A percentile compares a stretch with the other conserved stretches of the same genome.
These are phyloP conservation scores for Pseudonitzschia multistriata DNA, from an alignment of 108 stramenopile genomes.

Conservation along the genomic window DNA sequence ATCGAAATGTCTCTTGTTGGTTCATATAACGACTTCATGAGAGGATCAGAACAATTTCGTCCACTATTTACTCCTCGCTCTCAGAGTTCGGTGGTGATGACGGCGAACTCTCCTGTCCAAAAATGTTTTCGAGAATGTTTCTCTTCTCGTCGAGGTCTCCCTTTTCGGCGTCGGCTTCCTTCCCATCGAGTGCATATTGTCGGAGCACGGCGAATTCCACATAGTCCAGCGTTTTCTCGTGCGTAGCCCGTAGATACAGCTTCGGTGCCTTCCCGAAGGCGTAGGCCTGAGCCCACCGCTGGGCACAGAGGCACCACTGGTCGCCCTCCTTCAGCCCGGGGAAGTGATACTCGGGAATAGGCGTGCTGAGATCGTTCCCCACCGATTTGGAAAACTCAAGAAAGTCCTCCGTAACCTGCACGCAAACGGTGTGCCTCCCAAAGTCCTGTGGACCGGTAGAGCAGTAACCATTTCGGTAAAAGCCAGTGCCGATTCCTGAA, in stretches of 20 bases:
- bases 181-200: slow-evolving; percentile 60
- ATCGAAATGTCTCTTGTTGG: too few species aligned
- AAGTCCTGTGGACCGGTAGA: slow-evolving; percentile 70
- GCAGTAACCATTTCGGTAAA: slow-evolving; percentile 83
- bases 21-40: too few species aligned
- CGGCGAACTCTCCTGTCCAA: slow-evolving; percentile 6
- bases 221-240: slow-evolving; percentile 79
- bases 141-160: slow-evolving; percentile 57
- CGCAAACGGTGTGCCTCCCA: slow-evolving; percentile 82
- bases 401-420: slow-evolving; percentile 75
- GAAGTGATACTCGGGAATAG: slow-evolving; percentile 69
- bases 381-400: slow-evolving; percentile 63
- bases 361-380: slow-evolving; percentile 80
- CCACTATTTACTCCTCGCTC: background rate
- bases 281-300: slow-evolving; percentile 82
- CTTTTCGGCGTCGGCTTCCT: slow-evolving; percentile 50
- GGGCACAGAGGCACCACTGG: slow-evolving; percentile 86
- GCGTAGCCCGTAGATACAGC: slow-evolving; percentile 66
- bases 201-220: slow-evolving; percentile 51
- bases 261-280: slow-evolving; percentile 64
- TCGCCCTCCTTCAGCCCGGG: slow-evolving; percentile 83
- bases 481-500: slow-evolving; percentile 78
- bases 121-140: slow-evolving; percentile 47
- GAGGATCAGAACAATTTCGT: too few species aligned
- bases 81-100: background rate